Base-by-base conservation (phyloP, 1,284 basidiomycete genomes). In the Flammula alnicola region DNA sequence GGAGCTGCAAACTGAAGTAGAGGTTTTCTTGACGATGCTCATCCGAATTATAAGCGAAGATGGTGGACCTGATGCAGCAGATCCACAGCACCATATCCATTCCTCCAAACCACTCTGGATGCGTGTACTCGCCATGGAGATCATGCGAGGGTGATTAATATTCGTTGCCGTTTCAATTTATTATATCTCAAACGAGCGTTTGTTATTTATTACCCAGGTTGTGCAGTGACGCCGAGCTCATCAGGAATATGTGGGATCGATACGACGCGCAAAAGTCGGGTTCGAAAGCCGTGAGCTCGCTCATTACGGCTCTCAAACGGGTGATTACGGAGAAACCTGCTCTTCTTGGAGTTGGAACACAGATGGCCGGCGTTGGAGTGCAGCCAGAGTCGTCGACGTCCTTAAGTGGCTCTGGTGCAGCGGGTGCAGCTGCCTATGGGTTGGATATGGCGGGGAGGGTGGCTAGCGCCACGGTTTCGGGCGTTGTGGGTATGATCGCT, bases 101-200 rank as follows among this genome's bases (percentile, higher is more conserved):
- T 47, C 56, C 10, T 54, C 63, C n/a, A 77, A 84, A 22, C 90
- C 92, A 0, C 70, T 78, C 26, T 97, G 95, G 95, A 88, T 93
- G 77, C 78, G 93, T 14, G 92, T 95, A 0, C 77, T 98, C 3
- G 86, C 91, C 1, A 86, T 96, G 82, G 95, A 98, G 67, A 91
- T 95, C 37, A 84, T 95, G 73, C 78, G 94, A 63, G 94, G 92
- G 89, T 76, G 51, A 36, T 68, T 35, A 22, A 36, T 10, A 29
- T n/a, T 44, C 14, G 14, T 26, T 22, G 1, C 40, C 5, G 8
- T 26, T n/a, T 36, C 14, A 35, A 43, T 43, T 37, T 20, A 11
- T 42, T 41, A 42, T 45, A 17, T 29, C 19, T n/a, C n/a, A n/a
- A n/a, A n/a, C n/a, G n/a, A n/a, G n/a, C n/a, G n/a, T n/a, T n/a